Evolutionary conservation across 208 protist species (phyloP).

Genomic region (Phytomonas francai): DNA sequence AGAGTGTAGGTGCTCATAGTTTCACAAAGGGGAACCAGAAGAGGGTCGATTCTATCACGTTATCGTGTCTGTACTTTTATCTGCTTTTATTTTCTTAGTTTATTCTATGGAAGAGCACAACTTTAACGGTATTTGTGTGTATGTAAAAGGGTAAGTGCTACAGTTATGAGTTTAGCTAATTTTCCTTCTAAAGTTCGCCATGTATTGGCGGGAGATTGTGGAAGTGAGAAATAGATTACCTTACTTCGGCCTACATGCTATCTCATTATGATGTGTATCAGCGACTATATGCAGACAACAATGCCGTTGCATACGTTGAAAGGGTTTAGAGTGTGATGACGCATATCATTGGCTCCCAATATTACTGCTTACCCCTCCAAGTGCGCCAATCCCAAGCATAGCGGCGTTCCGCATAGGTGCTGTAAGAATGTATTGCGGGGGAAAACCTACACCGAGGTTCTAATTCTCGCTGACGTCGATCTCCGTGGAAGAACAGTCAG

Average conservation of each 20-base stretch:
- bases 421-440: not conserved
- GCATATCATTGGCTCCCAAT: not conserved
- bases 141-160: slow-evolving; percentile 1
- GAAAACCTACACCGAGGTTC: not conserved
- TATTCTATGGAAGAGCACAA: not conserved
- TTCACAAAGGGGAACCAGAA: not conserved
- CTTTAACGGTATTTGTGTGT: not conserved
- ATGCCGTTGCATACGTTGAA: not conserved
- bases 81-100: not conserved
- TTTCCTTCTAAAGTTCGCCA: not conserved
- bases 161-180: not conserved
- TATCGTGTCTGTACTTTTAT: not conserved
- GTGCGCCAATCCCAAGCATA: not conserved
- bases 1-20: slow-evolving; percentile 27
- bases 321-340: not conserved
- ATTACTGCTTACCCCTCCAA: not conserved
- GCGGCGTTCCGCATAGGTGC: not conserved
- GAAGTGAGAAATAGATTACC: not conserved
- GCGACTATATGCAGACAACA: not conserved
- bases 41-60: not conserved
- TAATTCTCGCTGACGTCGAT: not conserved
- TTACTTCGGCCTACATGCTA: not conserved
- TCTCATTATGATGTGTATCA: not conserved
- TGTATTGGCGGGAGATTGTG: not conserved
- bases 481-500: not conserved